These are phyloP conservation scores for Penicillium fuscoglaucum DNA, from an alignment of 2,329 filamentous ascomycete genomes.

Conservation along the genomic window DNA sequence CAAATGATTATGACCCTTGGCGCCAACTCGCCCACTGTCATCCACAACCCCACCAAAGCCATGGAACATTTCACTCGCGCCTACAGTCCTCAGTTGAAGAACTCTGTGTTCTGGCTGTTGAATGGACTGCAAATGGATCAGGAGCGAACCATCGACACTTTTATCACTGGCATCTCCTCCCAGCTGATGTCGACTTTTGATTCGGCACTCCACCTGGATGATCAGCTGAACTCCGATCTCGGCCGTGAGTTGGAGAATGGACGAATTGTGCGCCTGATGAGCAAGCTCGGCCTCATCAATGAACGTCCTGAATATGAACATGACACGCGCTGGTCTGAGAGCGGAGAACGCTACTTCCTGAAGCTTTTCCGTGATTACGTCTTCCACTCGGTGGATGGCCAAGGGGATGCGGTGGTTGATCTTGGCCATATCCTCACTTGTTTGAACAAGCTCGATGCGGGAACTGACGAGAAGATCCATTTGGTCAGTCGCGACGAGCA, in stretches of 20 bases:
- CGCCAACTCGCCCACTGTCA: constrained; percentile 61
- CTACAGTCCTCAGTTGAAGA: constrained; percentile 76
- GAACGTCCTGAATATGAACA: constrained; percentile 84
- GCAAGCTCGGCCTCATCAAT: constrained; percentile 85
- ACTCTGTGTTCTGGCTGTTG: constrained; percentile 80
- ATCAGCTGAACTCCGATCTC: constrained; percentile 71
- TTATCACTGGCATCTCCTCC: constrained; percentile 74
- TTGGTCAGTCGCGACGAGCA: constrained; percentile 88
- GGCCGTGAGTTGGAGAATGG: constrained; percentile 86
- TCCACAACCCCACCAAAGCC: constrained; percentile 65
- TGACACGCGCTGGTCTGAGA: constrained; percentile 82
- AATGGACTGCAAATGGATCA: constrained; percentile 61
- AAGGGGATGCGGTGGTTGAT: constrained; percentile 80
- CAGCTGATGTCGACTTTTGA: constrained; percentile 77
- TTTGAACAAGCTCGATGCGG: constrained; percentile 90
- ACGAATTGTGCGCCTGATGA: constrained; percentile 72
- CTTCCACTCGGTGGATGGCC: constrained; percentile 89
- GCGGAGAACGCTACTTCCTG: constrained; percentile 85
- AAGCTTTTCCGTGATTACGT: constrained; percentile 97
- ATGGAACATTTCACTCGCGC: constrained; percentile 74
- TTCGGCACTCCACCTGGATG: constrained; percentile 73
- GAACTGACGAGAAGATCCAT: constrained; percentile 79
- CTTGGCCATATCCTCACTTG: constrained; percentile 83
- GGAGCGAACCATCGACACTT: constrained; percentile 72
- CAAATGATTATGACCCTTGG: constrained; percentile 80